Percentiles rank a stretch among this genome's conserved stretches.
These are phyloP conservation scores for Firmiana major DNA, from an alignment of 345 rosid species.

Conservation along the genomic window DNA sequence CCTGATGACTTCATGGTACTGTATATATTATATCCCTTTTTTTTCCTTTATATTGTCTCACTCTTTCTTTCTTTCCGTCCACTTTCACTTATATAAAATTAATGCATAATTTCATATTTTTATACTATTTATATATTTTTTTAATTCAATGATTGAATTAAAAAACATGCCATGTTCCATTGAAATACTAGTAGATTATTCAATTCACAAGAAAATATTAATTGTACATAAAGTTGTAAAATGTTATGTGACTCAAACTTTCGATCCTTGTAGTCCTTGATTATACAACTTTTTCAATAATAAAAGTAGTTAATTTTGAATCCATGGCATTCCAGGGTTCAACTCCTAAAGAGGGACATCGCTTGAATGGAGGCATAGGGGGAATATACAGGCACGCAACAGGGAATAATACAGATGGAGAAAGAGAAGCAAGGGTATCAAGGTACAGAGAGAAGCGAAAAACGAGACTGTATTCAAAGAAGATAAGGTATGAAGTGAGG, in stretches of 20 bases:
- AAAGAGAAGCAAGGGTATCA: slow-evolving; percentile 52
- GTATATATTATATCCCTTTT: not conserved
- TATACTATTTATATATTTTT: no score
- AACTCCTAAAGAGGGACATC: slow-evolving; percentile 8
- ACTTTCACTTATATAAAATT: no score
- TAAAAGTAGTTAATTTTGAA: not conserved
- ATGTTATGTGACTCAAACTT: no score
- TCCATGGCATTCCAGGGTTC: slow-evolving; percentile 15
- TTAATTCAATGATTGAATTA: no score
- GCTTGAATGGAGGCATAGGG: slow-evolving; percentile 13
- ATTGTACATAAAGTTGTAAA: no score
- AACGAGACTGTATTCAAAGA: slow-evolving; percentile 57
- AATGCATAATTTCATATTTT: no score
- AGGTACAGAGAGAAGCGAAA: slow-evolving; percentile 62
- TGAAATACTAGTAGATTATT: no score
- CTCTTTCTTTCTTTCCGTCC: no score
- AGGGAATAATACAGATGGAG: slow-evolving; percentile 30
- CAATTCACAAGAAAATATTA: no score
- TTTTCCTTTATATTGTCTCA: not conserved
- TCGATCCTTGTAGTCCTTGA: not conserved
- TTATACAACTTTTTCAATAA: not conserved
- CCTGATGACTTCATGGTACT: slow-evolving; percentile 10
- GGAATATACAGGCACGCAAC: slow-evolving; percentile 9
- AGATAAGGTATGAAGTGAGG: slow-evolving; percentile 71
- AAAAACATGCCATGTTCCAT: no score